phyloP scores from a whole-genome alignment of 345 rosid genomes.

The Bruguiera parviflora region DNA sequence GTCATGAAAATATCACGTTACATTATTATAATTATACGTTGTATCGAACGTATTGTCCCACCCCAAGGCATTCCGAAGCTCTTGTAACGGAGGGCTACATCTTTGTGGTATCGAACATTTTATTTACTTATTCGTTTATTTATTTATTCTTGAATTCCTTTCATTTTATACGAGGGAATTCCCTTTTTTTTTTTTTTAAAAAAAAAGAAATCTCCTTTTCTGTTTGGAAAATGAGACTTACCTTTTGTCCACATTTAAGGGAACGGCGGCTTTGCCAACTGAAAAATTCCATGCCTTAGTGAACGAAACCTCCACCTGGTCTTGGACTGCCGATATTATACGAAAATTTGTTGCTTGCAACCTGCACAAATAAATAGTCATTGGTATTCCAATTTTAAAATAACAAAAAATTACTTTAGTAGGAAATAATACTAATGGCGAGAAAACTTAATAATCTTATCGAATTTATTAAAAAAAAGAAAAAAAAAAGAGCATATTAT shows the following conservation, averaged over 20 bases:
- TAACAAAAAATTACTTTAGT: not conserved
- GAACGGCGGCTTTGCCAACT: slow-evolving; percentile 29
- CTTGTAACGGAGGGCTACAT: too few species aligned
- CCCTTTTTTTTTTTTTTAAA: too few species aligned
- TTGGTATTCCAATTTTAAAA: not conserved
- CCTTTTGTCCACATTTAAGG: slow-evolving; percentile 90
- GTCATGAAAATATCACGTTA: not conserved
- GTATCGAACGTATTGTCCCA: too few species aligned
- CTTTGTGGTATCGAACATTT: too few species aligned
- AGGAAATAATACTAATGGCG: not conserved
- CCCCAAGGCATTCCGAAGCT: too few species aligned
- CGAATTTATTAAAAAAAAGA: not conserved
- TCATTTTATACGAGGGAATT: not conserved
- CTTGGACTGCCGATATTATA: slow-evolving; percentile 5
- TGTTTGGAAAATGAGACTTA: not conserved
- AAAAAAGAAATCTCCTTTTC: too few species aligned
- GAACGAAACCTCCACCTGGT: slow-evolving; percentile 27
- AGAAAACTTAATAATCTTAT: not conserved
- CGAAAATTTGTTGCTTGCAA: slow-evolving; percentile 9
- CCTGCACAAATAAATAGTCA: not conserved
- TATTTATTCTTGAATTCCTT: too few species aligned
- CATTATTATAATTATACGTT: too few species aligned
- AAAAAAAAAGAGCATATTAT: not conserved
- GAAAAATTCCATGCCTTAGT: slow-evolving; percentile 31
- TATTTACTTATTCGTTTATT: too few species aligned